Evolutionary conservation across 1,284 basidiomycete species (phyloP).

Genomic region (Fomitiporia mediterranea): DNA sequence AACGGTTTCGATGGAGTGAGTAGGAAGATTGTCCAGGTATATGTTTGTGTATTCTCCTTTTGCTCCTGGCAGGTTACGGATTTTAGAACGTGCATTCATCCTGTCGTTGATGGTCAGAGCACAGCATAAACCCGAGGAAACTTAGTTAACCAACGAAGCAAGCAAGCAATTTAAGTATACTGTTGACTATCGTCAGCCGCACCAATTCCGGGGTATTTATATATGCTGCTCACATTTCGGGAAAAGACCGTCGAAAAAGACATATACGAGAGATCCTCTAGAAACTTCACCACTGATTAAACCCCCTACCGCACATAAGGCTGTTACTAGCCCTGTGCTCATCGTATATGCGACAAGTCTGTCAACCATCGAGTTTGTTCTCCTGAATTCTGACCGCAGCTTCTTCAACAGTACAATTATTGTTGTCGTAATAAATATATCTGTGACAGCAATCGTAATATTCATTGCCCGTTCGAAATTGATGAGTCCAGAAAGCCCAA

Average conservation of each 20-base stretch:
- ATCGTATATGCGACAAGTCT: conserved; percentile 7
- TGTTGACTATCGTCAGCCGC: not conserved
- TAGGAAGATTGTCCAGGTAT: too few species aligned
- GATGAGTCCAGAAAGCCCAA: not conserved
- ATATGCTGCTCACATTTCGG: conserved; percentile 3
- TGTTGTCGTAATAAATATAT: not conserved
- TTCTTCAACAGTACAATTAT: not conserved
- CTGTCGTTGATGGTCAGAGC: not conserved
- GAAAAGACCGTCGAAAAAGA: not conserved
- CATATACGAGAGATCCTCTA: not conserved
- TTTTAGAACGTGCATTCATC: not conserved
- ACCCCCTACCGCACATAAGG: not conserved
- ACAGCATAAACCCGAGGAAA: too few species aligned
- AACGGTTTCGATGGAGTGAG: too few species aligned
- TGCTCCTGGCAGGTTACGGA: too few species aligned
- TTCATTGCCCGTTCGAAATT: not conserved
- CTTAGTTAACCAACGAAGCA: not conserved
- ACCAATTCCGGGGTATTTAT: too few species aligned
- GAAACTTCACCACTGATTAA: not conserved
- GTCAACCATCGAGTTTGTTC: conserved; percentile 7
- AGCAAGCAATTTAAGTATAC: not conserved
- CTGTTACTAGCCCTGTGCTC: not conserved
- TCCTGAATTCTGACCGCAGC: conserved; percentile 7
- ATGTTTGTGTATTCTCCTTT: too few species aligned
- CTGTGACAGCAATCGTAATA: not conserved